Base-by-base conservation (phyloP, 805 yeast genomes). In the Candida caryicola region DNA sequence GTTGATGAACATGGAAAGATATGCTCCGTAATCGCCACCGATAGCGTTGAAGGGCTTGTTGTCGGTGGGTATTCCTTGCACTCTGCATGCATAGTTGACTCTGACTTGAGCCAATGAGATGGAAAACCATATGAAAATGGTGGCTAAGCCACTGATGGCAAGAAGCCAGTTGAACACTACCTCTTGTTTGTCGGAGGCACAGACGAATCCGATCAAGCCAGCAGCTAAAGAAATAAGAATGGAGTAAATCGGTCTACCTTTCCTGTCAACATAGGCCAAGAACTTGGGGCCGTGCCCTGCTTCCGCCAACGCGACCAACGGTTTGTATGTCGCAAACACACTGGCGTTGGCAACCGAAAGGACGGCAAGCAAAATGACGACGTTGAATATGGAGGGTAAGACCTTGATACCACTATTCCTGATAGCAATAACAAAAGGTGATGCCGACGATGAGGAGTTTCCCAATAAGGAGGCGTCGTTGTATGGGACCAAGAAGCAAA, bases 61-160 rank as follows among this genome's bases (percentile, higher is more conserved):
- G 34, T 61, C 59, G 5, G 60, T 55, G 9, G 49, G 40, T 43
- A 69, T 54, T 5, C 64, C 64, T 47, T 85, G 89, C 1, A 69
- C 75, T 28, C 59, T 52, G 45, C 77, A 70, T 1, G 84, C 88
- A 34, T 71, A 69, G 51, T 76, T 74, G 63, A 83, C 85, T 41
- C 79, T 73, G 28, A 81, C 50, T 51, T 85, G 91, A 28, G 82
- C 76, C 29, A 74, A 63, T 49, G 83, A 79, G 44, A 85, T 79
- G 5, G 87, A 75, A 36, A 82, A 82, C 95, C 95, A 85, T 16
- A 85, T 81, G 61, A 82, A 78, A 42, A 85, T 69, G n/a, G 89
- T 79, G 1, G 89, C 77, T 42, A 85, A 64, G 41, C 90, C 89
- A 28, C 87, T 79, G 17, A 85, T 59, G n/a, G 90, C 83, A 50